Evolutionary conservation across 208 protist species (phyloP).

Genomic region (Angomonas deanei): DNA sequence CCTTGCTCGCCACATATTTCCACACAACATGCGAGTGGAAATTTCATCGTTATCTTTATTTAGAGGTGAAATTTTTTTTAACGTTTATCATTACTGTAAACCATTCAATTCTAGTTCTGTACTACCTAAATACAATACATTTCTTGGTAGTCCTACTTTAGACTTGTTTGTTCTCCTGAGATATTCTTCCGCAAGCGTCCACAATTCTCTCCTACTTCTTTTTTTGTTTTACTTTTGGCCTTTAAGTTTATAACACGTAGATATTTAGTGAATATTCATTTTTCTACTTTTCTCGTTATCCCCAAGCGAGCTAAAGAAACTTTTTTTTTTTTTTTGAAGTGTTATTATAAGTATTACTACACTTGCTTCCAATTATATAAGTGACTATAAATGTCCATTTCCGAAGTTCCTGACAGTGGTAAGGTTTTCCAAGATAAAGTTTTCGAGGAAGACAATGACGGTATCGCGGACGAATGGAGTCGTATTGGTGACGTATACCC

Average conservation of each 20-base stretch:
- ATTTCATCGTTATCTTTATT: background rate
- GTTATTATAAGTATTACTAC: constrained; percentile 3
- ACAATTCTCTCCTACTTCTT: too few species aligned
- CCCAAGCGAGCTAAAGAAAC: too few species aligned
- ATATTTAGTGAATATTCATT: background rate
- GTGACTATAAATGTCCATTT: constrained; percentile 16
- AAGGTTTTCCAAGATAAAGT: constrained; percentile 64
- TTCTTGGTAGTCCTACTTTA: too few species aligned
- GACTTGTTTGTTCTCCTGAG: too few species aligned
- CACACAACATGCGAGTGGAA: too few species aligned
- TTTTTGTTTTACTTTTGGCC: background rate
- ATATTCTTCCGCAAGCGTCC: too few species aligned
- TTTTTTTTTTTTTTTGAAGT: constrained; percentile 13
- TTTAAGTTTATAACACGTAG: background rate
- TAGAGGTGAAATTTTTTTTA: constrained; percentile 1
- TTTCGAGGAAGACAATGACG: constrained; percentile 49
- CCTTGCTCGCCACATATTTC: background rate
- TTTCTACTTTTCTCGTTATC: constrained; percentile 5
- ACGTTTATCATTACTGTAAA: too few species aligned
- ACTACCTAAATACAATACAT: too few species aligned
- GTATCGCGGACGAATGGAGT: constrained; percentile 50
- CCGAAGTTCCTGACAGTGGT: constrained; percentile 43
- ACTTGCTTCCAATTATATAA: background rate
- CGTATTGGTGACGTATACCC: constrained; percentile 63
- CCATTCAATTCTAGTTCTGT: too few species aligned